Base-by-base conservation (phyloP, 2,329 filamentous ascomycete genomes). In the Penicillium olsonii region DNA sequence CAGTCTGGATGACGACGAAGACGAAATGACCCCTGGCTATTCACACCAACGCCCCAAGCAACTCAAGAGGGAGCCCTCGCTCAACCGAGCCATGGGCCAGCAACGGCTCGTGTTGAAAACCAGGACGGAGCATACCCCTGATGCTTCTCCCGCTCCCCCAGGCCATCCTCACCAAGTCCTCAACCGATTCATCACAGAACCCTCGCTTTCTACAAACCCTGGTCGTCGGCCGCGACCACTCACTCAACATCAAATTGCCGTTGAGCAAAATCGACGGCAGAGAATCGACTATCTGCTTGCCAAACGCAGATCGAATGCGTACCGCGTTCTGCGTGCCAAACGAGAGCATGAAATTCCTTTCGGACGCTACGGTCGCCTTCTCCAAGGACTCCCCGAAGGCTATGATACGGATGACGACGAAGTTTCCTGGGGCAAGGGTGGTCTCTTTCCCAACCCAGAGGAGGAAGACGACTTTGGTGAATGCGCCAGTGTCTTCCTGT, bases 191-290 rank as follows among this genome's bases (percentile, higher is more conserved):
- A 63, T 68, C 40, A 59, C 63, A 2, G 68, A 69, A 46, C 60
- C 68, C 17, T 63, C 66, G 24, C 60, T 64, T 42, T 59, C 59
- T 17, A 64, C 66, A 31, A 44, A 56, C 45, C 61, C 64, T 34
- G 63, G 66, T 39, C 71, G 73, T 42, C 74, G 76, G 11, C 72
- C 75, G 12, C 70, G 75, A 15, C 75, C 76, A 9, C 66, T 78
- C 34, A 78, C 76, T 2, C 75, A 77, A 43, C 76, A 78, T 47
- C 76, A 78, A 48, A 66, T 77, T 43, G 76, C 76, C 18, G 70
- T 78, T 5, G 75, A 78, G 52, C 72, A 76, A 44, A 76, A 78
- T 48, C 69, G 75, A 26, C 73, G 72, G 45, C 71, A 76, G 52
- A 73, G 75, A 7, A 73, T 78, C 48, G 74, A 77, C 19, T 76